Evolutionary conservation across 768 basidiomycete genomes (phyloP), one percentile per base, ranked within the genome.

Genomic region (Leccinellum luteum): DNA sequence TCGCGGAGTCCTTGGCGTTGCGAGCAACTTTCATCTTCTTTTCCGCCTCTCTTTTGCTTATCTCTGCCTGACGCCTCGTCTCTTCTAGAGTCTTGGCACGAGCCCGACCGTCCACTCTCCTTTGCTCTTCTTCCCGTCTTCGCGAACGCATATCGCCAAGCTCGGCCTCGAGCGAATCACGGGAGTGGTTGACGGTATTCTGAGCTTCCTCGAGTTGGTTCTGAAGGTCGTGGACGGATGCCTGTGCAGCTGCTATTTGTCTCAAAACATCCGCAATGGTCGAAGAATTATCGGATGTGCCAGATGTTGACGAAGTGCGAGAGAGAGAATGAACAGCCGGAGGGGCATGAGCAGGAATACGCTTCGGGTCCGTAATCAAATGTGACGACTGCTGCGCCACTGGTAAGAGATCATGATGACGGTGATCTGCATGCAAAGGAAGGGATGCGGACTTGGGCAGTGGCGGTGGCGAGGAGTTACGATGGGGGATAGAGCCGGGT

Each of bases 41-140:
- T 74, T 98, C 96, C 4, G 89, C 92, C 48, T 98, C 95, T 47
- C 85, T 81, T 68, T 85, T 89, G 52, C 78, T 73, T 51, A 82
- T 78, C 73, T 99, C 97, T 12, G 94, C 92, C 28, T 77, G 77
- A 31, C 96, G 86, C 73, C 88, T 90, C 54, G 84, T 76, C 69
- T 99, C 96, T 63, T 99, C 96, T 3, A 98, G 76, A 3, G 78
- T 71, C 74, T 95, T 96, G 49, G 90, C 90, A 50, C 87, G 86
- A n/a, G 81, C 72, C 72, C 93, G 94, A 55, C 91, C 75, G 67
- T 97, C 94, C 23, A 81, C 73, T 52, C 91, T 83, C 23, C 83
- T 81, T 3, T 78, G 77, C 64, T 99, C 96, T 69, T 98, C 96
- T 60, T 87, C 82, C 41, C 87, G 88, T 71, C 91, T 94, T 58